Conservation (phyloP, 2,329 filamentous ascomycete species). For the Talaromyces marneffei region DNA sequence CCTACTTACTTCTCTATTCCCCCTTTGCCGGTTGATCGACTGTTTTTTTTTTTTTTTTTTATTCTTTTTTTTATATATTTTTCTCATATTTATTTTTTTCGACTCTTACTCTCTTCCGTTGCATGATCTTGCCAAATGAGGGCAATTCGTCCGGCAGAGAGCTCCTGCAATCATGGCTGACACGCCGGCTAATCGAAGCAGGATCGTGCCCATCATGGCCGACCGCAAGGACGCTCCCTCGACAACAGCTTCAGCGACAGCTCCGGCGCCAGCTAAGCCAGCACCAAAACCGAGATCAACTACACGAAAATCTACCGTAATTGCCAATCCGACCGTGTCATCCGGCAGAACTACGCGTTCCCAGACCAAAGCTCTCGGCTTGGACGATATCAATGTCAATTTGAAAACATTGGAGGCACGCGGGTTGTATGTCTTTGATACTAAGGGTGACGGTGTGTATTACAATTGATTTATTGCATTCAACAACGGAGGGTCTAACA, state of each 20-base stretch:
- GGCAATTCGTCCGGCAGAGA: conserved; percentile 28
- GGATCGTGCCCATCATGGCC: conserved; percentile 40
- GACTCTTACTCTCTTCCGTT: background rate
- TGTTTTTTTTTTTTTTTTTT: conserved; percentile 7
- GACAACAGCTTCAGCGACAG: conserved; percentile 19
- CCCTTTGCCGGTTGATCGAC: conserved; percentile 13
- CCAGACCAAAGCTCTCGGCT: conserved; percentile 6
- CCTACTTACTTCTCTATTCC: background rate
- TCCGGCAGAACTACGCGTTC: conserved; percentile 9
- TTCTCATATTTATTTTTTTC: conserved; percentile 10
- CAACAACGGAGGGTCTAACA: background rate
- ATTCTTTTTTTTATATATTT: conserved; percentile 15
- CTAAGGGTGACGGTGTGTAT: conserved; percentile 57
- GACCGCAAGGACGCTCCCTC: conserved; percentile 17
- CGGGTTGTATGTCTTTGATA: conserved; percentile 55
- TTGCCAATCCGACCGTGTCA: background rate
- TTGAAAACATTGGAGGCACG: conserved; percentile 42
- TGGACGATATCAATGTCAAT: conserved; percentile 8
- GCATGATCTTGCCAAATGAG: conserved; percentile 27
- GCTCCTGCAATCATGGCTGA: conserved; percentile 34
- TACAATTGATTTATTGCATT: background rate
- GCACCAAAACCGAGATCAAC: background rate
- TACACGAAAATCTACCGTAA: background rate
- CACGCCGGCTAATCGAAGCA: conserved; percentile 30
- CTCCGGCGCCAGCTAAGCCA: background rate